Evolutionary conservation across 2,329 filamentous ascomycete genomes (phyloP).

Genomic region (Colletotrichum tofieldiae): DNA sequence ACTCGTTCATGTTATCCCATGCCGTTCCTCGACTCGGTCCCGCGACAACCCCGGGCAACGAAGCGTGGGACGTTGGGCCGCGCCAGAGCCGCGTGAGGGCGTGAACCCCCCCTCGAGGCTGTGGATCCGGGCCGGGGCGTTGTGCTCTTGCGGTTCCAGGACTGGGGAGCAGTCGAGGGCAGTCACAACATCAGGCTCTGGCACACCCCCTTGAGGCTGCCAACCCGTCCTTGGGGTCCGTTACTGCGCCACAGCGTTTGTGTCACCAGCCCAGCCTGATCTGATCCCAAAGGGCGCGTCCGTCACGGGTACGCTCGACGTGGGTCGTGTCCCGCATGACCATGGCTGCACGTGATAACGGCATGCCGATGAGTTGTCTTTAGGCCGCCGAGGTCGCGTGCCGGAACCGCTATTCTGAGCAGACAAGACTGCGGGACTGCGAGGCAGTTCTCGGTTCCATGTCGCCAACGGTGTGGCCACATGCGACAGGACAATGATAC

Average conservation of each 20-base stretch:
- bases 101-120: background rate
- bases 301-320: background rate
- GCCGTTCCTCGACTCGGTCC: background rate
- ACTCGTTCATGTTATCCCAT: slow-evolving; percentile 22
- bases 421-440: background rate
- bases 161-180: background rate
- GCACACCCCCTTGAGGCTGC: no score
- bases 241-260: background rate
- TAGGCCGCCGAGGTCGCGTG: background rate
- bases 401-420: background rate
- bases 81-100: background rate
- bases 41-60: background rate
- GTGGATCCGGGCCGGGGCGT: background rate
- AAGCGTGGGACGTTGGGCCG: no score
- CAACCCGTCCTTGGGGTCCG: background rate
- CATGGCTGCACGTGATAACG: background rate
- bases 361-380: no score
- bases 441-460: background rate
- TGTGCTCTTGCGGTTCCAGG: background rate
- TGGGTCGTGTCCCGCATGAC: background rate
- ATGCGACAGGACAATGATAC: background rate
- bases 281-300: background rate
- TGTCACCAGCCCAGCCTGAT: background rate
- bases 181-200: background rate
- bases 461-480: background rate